Evolutionary conservation across 2,329 filamentous ascomycete species (phyloP).

Genomic region (Neonectria ditissima): DNA sequence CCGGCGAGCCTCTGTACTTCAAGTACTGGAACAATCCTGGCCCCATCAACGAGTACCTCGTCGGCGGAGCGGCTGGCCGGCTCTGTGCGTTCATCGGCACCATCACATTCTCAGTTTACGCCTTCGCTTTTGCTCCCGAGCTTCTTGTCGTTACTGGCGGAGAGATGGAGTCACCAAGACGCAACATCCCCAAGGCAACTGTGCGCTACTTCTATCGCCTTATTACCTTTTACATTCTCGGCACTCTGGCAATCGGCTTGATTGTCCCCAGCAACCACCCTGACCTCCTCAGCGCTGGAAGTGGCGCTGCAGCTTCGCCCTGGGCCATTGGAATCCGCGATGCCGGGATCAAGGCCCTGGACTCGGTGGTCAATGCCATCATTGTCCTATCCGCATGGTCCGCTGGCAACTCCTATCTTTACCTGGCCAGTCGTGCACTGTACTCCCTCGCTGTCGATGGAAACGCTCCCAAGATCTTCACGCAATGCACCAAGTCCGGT

Average conservation of each 20-base stretch:
- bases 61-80: conserved; percentile 51
- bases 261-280: conserved; percentile 18
- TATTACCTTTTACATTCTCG: conserved; percentile 26
- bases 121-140: conserved; percentile 49
- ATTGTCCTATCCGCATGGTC: conserved; percentile 68
- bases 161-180: conserved; percentile 52
- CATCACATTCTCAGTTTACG: conserved; percentile 57
- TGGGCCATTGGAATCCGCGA: conserved; percentile 65
- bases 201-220: conserved; percentile 29
- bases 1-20: conserved; percentile 58
- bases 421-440: conserved; percentile 59
- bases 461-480: conserved; percentile 55
- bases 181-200: conserved; percentile 44
- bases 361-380: conserved; percentile 65
- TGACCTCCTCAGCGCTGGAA: conserved; percentile 10
- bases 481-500: conserved; percentile 38
- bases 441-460: conserved; percentile 57
- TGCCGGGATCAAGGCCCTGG: conserved; percentile 58
- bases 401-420: conserved; percentile 66
- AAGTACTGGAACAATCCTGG: conserved; percentile 59
- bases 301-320: conserved; percentile 58
- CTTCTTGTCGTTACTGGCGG: conserved; percentile 50
- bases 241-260: conserved; percentile 19
- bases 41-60: conserved; percentile 49
- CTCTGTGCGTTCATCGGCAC: conserved; percentile 59